Evolutionary conservation across 2,329 filamentous ascomycete genomes (phyloP).

Genomic region (Capronia epimyces): DNA sequence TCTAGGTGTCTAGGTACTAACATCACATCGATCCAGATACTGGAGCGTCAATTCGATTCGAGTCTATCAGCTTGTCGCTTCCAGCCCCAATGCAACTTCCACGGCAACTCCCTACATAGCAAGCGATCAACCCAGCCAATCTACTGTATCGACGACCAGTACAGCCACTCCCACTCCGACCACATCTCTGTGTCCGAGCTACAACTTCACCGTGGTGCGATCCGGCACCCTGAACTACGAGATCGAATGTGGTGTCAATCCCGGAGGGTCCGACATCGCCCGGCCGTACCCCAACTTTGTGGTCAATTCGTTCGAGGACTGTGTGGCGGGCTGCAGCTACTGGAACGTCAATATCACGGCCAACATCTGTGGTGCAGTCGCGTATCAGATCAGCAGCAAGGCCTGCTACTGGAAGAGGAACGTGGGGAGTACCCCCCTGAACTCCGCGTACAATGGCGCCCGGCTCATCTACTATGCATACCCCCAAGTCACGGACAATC

Average conservation of each 20-base stretch:
- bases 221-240: slow-evolving; percentile 20
- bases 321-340: slow-evolving; percentile 23
- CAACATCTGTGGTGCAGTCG: slow-evolving; percentile 23
- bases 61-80: slow-evolving; percentile 25
- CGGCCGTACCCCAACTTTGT: slow-evolving; percentile 13
- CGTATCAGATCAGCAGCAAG: slow-evolving; percentile 16
- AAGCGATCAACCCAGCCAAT: slow-evolving; percentile 19
- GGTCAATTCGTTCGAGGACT: slow-evolving; percentile 23
- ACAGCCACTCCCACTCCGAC: slow-evolving; percentile 12
- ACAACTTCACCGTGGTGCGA: slow-evolving; percentile 24
- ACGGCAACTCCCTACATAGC: slow-evolving; percentile 22
- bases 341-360: slow-evolving; percentile 20
- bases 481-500: slow-evolving; percentile 24
- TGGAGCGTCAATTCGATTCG: slow-evolving; percentile 28
- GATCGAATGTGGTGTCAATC: slow-evolving; percentile 23
- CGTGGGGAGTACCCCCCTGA: slow-evolving; percentile 6
- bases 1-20: no score
- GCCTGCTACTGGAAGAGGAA: slow-evolving; percentile 25
- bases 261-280: slow-evolving; percentile 19
- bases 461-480: slow-evolving; percentile 26
- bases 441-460: slow-evolving; percentile 16
- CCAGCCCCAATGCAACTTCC: slow-evolving; percentile 2
- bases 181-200: slow-evolving; percentile 21
- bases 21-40: slow-evolving; percentile 10
- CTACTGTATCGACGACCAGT: slow-evolving; percentile 12